These are phyloP conservation scores for Termitomyces sp. DNA, from an alignment of 768 basidiomycete genomes.

Conservation along the genomic window DNA sequence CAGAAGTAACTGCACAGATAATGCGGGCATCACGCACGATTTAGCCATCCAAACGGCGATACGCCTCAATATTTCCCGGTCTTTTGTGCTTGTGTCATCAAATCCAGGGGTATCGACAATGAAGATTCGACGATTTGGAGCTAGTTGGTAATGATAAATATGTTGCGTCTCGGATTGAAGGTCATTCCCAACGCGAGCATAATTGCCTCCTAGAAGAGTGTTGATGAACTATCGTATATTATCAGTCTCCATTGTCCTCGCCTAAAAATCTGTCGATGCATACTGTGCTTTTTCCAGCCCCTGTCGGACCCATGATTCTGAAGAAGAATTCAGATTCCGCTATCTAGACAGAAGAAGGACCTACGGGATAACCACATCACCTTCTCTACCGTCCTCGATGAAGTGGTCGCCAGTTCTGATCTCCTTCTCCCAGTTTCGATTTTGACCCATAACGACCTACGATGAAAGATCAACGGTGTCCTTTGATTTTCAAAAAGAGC, in stretches of 20 bases:
- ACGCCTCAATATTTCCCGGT: constrained; percentile 8
- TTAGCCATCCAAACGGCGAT: constrained; percentile 11
- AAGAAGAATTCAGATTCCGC: background rate
- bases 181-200: constrained; percentile 2
- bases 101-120: constrained; percentile 10
- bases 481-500: background rate
- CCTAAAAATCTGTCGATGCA: background rate
- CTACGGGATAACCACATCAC: constrained; percentile 4
- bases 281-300: constrained; percentile 9
- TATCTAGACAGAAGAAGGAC: background rate
- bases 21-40: background rate
- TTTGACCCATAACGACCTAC: background rate
- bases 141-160: constrained; percentile 6
- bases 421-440: constrained; percentile 6
- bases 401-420: background rate
- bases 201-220: background rate
- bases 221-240: constrained; percentile 2
- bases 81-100: constrained; percentile 7
- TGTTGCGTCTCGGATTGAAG: constrained; percentile 4
- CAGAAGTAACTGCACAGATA: background rate
- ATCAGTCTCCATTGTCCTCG: background rate
- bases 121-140: constrained; percentile 1
- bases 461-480: background rate
- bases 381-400: constrained; percentile 2
- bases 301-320: constrained; percentile 7